These are phyloP conservation scores for Solanum chaucha DNA, from an alignment of 257 asterid genomes.

Conservation along the genomic window DNA sequence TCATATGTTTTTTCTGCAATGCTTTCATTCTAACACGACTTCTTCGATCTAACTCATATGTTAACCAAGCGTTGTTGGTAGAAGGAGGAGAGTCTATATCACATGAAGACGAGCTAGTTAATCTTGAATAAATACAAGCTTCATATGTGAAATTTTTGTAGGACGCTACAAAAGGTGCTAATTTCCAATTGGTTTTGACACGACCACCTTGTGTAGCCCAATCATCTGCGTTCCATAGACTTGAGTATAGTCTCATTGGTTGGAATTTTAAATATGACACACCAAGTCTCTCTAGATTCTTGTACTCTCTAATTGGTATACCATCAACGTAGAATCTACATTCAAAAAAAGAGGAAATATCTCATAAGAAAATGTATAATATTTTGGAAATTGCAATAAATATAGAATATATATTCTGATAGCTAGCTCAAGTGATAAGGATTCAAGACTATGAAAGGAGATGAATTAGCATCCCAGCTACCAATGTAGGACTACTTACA, in stretches of 20 bases:
- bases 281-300: slow-evolving; percentile 35
- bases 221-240: slow-evolving; percentile 73
- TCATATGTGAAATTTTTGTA: slow-evolving; percentile 40
- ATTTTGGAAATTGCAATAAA: background rate
- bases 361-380: background rate
- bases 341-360: background rate
- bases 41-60: slow-evolving; percentile 28
- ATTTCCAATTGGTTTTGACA: slow-evolving; percentile 58
- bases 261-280: slow-evolving; percentile 50
- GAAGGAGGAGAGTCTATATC: slow-evolving; percentile 3
- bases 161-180: slow-evolving; percentile 66
- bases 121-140: slow-evolving; percentile 56
- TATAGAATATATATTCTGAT: too few species aligned
- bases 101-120: slow-evolving; percentile 31
- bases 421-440: background rate
- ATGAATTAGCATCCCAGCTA: background rate
- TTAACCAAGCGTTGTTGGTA: slow-evolving; percentile 12
- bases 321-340: slow-evolving; percentile 52
- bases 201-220: slow-evolving; percentile 83
- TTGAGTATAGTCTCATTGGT: slow-evolving; percentile 70
- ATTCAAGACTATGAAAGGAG: background rate
- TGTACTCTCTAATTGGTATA: slow-evolving; percentile 61
- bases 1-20: slow-evolving; percentile 47
- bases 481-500: background rate
- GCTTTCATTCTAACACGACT: slow-evolving; percentile 38